Percentiles rank a stretch among this genome's conserved stretches.
These are phyloP conservation scores for Cutaneotrichosporon curvatum DNA, from an alignment of 1,284 basidiomycete genomes.

Conservation along the genomic window DNA sequence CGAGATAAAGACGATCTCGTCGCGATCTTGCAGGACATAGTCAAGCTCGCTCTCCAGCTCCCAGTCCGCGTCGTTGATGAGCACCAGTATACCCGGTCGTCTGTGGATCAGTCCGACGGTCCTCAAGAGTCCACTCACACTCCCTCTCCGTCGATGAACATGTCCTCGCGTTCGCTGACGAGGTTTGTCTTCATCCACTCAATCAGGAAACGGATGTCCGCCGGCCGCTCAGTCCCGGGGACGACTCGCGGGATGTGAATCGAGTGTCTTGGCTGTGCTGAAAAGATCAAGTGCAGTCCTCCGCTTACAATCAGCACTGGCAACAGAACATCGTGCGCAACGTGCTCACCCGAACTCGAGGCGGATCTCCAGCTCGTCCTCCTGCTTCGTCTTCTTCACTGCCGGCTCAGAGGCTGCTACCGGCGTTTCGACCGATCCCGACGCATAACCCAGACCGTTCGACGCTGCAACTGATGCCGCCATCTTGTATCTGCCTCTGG, in stretches of 20 bases:
- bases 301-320: constrained; percentile 50
- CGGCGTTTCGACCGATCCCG: constrained; percentile 7
- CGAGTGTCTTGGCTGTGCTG: constrained; percentile 56
- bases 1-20: constrained; percentile 93
- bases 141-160: constrained; percentile 80
- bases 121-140: constrained; percentile 63
- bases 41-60: constrained; percentile 92
- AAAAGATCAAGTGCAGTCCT: constrained; percentile 79
- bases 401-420: neutral
- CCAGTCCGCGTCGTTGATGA: constrained; percentile 97
- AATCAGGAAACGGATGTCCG: constrained; percentile 70
- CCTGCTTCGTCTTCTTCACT: neutral
- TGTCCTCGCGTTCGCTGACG: constrained; percentile 74
- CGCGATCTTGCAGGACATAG: constrained; percentile 68
- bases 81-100: constrained; percentile 88
- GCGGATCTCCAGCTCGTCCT: constrained; percentile 13
- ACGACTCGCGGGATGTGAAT: constrained; percentile 56
- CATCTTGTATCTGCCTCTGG: constrained; percentile 2
- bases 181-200: constrained; percentile 69
- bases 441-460: constrained; percentile 25
- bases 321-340: no score
- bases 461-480: constrained; percentile 7
- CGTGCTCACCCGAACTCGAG: constrained; percentile 20
- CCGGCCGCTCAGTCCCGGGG: constrained; percentile 44
- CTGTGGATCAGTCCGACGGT: constrained; percentile 47